These are phyloP conservation scores for Copromyces sp. DNA, from an alignment of 495 filamentous ascomycete genomes.

Conservation along the genomic window DNA sequence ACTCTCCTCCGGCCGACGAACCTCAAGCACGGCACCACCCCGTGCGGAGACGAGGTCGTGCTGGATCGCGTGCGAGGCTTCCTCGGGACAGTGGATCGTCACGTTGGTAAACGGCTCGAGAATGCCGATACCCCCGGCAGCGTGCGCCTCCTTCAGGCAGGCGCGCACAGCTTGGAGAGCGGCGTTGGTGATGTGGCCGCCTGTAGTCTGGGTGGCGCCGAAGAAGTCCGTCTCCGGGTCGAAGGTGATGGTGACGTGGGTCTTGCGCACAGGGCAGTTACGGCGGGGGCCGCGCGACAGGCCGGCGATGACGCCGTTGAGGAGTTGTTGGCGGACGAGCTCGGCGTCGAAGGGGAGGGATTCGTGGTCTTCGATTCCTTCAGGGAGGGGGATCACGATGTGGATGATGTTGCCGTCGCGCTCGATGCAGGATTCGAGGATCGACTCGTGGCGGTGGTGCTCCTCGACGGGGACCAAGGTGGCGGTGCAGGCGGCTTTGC, in stretches of 20 bases:
- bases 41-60: conserved; percentile 76
- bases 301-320: conserved; percentile 73
- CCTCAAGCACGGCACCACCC: conserved; percentile 75
- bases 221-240: conserved; percentile 56
- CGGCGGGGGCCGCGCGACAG: conserved; percentile 75
- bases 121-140: conserved; percentile 43
- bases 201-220: conserved; percentile 42
- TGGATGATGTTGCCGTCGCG: conserved; percentile 52
- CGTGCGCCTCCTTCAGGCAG: conserved; percentile 49
- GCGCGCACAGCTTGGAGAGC: conserved; percentile 59
- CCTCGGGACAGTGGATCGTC: conserved; percentile 73
- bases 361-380: conserved; percentile 14
- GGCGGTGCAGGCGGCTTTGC: conserved; percentile 66
- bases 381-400: conserved; percentile 34
- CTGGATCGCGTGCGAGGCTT: conserved; percentile 70
- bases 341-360: conserved; percentile 49
- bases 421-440: conserved; percentile 23
- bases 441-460: conserved; percentile 23
- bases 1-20: conserved; percentile 49
- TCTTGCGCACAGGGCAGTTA: conserved; percentile 62
- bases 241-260: conserved; percentile 57
- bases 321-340: conserved; percentile 52
- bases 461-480: conserved; percentile 50
- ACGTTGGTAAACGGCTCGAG: conserved; percentile 93
- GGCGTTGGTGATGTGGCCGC: conserved; percentile 68